Conservation (phyloP, 768 basidiomycete species). For the Leccinum uliginosum region DNA sequence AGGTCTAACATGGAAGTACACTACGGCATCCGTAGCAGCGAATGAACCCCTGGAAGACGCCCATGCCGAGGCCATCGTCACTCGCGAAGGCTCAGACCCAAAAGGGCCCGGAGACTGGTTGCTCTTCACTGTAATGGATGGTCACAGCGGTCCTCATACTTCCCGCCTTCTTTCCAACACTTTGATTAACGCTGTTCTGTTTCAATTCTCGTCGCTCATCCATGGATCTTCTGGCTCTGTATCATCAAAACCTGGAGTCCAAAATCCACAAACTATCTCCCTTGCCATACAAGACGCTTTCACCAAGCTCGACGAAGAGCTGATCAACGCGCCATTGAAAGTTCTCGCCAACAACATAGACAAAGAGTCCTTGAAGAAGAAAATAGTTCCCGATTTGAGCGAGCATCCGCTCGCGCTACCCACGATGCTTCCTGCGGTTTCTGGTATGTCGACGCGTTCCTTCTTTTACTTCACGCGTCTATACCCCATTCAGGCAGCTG, state of each 20-base stretch:
- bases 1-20: conserved; percentile 67
- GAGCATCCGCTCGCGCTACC: conserved; percentile 66
- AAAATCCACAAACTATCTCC: conserved; percentile 52
- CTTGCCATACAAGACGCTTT: conserved; percentile 76
- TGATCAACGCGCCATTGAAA: conserved; percentile 73
- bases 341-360: conserved; percentile 58
- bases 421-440: conserved; percentile 79
- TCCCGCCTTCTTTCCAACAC: conserved; percentile 78
- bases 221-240: conserved; percentile 31
- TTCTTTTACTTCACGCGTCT: conserved; percentile 4
- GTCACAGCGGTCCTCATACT: conserved; percentile 82
- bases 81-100: conserved; percentile 56
- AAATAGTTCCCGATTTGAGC: conserved; percentile 59
- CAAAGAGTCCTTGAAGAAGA: conserved; percentile 46
- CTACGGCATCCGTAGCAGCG: conserved; percentile 74
- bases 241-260: conserved; percentile 34
- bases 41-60: conserved; percentile 95
- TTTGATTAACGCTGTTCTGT: conserved; percentile 78
- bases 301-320: conserved; percentile 76
- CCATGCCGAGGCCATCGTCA: conserved; percentile 63
- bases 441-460: conserved; percentile 40
- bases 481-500: conserved; percentile 64
- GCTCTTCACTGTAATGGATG: conserved; percentile 89
- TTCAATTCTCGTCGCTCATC: conserved; percentile 62
- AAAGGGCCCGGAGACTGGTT: conserved; percentile 66